Conservation (phyloP, 768 basidiomycete genomes). For the Boletales sp. region DNA sequence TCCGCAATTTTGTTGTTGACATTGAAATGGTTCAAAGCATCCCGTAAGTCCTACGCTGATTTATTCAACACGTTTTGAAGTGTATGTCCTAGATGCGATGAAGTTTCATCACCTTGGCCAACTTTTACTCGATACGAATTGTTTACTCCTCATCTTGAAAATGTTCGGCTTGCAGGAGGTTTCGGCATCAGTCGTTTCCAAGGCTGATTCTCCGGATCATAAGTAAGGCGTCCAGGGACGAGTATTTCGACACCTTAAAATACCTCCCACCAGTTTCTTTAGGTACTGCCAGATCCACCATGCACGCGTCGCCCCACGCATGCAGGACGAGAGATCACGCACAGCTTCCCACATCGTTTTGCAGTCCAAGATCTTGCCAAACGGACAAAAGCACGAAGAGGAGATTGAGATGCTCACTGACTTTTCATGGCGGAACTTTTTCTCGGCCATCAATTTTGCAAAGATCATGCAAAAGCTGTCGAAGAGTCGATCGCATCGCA, state of each 20-base stretch:
- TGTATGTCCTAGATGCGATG: conserved; percentile 73
- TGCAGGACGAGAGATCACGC: conserved; percentile 62
- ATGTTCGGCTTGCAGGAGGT: conserved; percentile 99
- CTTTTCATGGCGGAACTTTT: conserved; percentile 98
- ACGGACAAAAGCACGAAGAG: conserved; percentile 74
- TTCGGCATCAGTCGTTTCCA: conserved; percentile 75
- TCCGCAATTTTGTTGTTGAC: conserved; percentile 89
- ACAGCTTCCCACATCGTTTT: conserved; percentile 56
- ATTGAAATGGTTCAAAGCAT: conserved; percentile 98
- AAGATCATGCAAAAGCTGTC: conserved; percentile 98
- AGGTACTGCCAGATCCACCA: conserved; percentile 84
- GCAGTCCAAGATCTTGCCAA: conserved; percentile 57
- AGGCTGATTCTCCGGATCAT: conserved; percentile 82
- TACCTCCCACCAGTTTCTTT: conserved; percentile 72
- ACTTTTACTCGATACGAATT: conserved; percentile 91
- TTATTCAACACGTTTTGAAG: not conserved
- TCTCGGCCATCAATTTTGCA: conserved; percentile 94
- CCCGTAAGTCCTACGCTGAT: conserved; percentile 59
- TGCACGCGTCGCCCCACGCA: conserved; percentile 58
- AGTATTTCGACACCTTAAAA: not conserved
- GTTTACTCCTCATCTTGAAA: conserved; percentile 87
- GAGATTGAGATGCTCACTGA: conserved; percentile 91
- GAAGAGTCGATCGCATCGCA: conserved; percentile 90
- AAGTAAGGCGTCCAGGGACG: conserved; percentile 48
- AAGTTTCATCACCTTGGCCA: conserved; percentile 99